A percentile compares a stretch with the other conserved stretches of the same genome.
These are phyloP conservation scores for Candida nonsorbophila DNA, from an alignment of 805 yeast genomes.

Conservation along the genomic window DNA sequence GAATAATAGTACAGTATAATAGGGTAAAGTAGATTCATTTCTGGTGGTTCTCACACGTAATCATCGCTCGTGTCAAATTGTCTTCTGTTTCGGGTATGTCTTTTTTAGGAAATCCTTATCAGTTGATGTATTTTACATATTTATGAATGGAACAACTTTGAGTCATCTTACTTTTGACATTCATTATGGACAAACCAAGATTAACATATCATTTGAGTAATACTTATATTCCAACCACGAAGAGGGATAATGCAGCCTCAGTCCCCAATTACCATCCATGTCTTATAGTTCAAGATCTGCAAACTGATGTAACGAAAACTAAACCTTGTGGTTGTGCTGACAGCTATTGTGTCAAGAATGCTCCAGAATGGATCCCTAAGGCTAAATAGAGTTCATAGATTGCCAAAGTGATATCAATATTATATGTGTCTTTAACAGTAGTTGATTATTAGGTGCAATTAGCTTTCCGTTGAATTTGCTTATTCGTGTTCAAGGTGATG, in stretches of 20 bases:
- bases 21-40: no score
- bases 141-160: constrained; percentile 2
- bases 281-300: constrained; percentile 50
- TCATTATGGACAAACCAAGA: constrained; percentile 38
- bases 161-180: not conserved
- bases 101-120: constrained; percentile 2
- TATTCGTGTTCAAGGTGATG: no score
- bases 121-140: constrained; percentile 1
- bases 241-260: constrained; percentile 9
- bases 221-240: constrained; percentile 43
- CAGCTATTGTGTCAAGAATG: constrained; percentile 32
- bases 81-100: not conserved
- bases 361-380: constrained; percentile 35
- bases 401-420: not conserved
- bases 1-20: not conserved
- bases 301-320: constrained; percentile 40
- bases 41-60: no score
- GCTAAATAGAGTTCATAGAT: constrained; percentile 15
- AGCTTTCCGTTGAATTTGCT: no score
- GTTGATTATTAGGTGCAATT: no score
- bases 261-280: constrained; percentile 55
- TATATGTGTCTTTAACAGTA: no score
- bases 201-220: constrained; percentile 33
- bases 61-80: not conserved
- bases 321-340: constrained; percentile 40